These are phyloP conservation scores for Tuber brumale DNA, from an alignment of 495 filamentous ascomycete genomes.

Conservation along the genomic window DNA sequence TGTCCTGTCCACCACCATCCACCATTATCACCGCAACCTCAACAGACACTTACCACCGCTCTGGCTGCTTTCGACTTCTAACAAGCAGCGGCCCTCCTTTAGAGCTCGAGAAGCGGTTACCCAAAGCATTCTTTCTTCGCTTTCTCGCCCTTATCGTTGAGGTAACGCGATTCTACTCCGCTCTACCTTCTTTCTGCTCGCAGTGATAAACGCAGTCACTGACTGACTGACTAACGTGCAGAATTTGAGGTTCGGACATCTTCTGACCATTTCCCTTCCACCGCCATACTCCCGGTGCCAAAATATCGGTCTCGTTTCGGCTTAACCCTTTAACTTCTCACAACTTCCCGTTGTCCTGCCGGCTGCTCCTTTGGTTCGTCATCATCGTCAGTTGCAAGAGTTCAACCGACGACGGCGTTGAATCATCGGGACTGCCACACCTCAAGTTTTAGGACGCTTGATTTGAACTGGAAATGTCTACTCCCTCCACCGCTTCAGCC, in stretches of 20 bases:
- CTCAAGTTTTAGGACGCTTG: conserved; percentile 21
- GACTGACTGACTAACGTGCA: background rate
- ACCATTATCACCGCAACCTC: background rate
- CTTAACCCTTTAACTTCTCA: conserved; percentile 13
- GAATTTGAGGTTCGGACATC: background rate
- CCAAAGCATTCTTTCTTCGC: background rate
- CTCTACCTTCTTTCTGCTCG: background rate
- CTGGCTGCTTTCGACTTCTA: background rate
- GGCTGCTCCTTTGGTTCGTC: conserved; percentile 10
- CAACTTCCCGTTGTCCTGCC: conserved; percentile 12
- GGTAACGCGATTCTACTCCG: background rate
- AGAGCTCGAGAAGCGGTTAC: background rate
- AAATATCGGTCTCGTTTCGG: conserved; percentile 7
- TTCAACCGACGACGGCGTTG: conserved; percentile 26
- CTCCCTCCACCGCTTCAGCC: conserved; percentile 61
- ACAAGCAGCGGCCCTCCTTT: background rate
- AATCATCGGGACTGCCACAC: conserved; percentile 21
- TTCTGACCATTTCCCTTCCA: background rate
- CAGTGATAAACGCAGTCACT: background rate
- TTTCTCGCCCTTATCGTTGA: conserved; percentile 4
- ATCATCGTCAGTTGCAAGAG: conserved; percentile 23
- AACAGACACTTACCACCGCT: background rate
- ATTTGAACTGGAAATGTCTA: conserved; percentile 53
- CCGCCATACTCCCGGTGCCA: conserved; percentile 11
- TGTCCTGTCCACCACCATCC: conserved; percentile 18